Percentiles rank a stretch among this genome's conserved stretches.
Evolutionary conservation across 2,329 filamentous ascomycete genomes (phyloP).

Genomic region (Davidsoniella virescens): DNA sequence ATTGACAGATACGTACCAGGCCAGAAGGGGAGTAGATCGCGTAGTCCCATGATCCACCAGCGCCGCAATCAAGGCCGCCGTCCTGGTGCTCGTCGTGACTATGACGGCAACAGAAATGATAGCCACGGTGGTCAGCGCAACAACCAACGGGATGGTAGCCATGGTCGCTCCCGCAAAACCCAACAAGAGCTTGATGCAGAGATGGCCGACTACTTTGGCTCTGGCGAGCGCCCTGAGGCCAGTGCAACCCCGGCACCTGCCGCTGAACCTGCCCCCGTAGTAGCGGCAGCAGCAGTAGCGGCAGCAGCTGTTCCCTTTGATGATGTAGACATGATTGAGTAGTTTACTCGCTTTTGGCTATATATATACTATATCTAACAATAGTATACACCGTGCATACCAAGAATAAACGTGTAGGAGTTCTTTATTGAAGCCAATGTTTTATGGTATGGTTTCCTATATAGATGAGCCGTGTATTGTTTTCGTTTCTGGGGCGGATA

Average conservation of each 20-base stretch:
- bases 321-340: slow-evolving; percentile 60
- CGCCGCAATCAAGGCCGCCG: slow-evolving; percentile 29
- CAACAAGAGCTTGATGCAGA: slow-evolving; percentile 88
- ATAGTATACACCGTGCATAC: no score
- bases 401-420: no score
- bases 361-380: no score
- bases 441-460: no score
- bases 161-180: slow-evolving; percentile 60
- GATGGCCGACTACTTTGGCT: slow-evolving; percentile 79
- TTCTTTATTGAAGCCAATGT: no score
- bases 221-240: slow-evolving; percentile 12
- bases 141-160: slow-evolving; percentile 16
- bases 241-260: slow-evolving; percentile 11
- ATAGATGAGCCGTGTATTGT: no score
- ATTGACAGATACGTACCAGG: slow-evolving; percentile 71
- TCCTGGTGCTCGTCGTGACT: slow-evolving; percentile 32
- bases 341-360: slow-evolving; percentile 12
- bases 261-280: background rate
- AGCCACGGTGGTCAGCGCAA: slow-evolving; percentile 22
- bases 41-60: slow-evolving; percentile 32
- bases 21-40: slow-evolving; percentile 28
- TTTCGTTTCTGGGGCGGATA: no score
- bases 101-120: slow-evolving; percentile 13
- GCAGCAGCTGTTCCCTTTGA: slow-evolving; percentile 23
- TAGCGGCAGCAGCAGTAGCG: background rate